A percentile compares a stretch with the other conserved stretches of the same genome.
Evolutionary conservation across 1,139 yeast genomes (phyloP).

Genomic region (Candida smagusa): DNA sequence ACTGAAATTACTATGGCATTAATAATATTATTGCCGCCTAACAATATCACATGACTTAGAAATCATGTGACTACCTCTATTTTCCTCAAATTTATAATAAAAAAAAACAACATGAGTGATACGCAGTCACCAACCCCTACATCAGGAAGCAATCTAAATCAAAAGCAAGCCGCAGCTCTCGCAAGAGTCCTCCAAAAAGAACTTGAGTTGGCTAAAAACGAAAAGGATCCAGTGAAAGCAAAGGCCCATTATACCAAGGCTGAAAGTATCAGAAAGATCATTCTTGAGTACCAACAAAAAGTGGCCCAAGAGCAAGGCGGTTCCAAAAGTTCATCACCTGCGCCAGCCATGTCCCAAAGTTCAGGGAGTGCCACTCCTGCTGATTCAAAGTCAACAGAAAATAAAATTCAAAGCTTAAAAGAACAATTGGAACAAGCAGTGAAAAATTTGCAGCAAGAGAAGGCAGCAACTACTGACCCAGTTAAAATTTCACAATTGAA

Average conservation of each 20-base stretch:
- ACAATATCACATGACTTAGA: neutral
- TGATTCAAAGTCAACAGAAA: constrained; percentile 8
- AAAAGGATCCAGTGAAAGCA: constrained; percentile 60
- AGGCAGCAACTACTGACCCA: constrained; percentile 22
- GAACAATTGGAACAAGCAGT: constrained; percentile 43
- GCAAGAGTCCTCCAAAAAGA: constrained; percentile 58
- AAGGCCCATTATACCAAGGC: constrained; percentile 66
- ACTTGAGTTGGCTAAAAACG: constrained; percentile 58
- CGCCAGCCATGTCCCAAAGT: constrained; percentile 2
- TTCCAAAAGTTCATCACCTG: constrained; percentile 7
- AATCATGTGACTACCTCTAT: neutral
- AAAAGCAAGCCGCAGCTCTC: constrained; percentile 57
- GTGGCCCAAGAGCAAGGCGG: constrained; percentile 9
- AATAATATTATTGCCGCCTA: neutral
- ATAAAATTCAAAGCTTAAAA: constrained; percentile 35
- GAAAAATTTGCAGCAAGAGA: constrained; percentile 23
- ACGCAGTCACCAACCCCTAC: constrained; percentile 1
- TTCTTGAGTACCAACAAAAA: constrained; percentile 36
- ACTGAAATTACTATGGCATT: neutral
- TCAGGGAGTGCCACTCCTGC: constrained; percentile 15
- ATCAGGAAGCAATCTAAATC: constrained; percentile 4
- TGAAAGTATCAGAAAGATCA: constrained; percentile 56
- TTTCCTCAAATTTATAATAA: no score
- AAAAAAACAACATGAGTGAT: constrained; percentile 1
- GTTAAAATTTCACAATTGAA: constrained; percentile 32